Conservation (phyloP, 345 rosid species). For the Adansonia digitata region DNA sequence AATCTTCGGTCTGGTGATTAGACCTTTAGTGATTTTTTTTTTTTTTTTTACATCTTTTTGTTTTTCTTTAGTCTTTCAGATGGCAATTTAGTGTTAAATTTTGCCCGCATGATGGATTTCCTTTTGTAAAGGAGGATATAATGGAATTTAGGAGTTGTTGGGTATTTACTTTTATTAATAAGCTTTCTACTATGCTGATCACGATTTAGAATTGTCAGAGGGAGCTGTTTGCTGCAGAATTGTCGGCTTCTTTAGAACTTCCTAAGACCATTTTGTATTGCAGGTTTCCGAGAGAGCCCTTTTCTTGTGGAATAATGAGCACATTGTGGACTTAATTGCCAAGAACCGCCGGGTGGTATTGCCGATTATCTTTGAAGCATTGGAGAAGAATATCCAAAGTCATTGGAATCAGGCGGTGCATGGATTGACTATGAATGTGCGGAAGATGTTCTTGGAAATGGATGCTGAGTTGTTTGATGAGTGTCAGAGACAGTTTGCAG, state of each 20-base stretch:
- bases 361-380: constrained; percentile 64
- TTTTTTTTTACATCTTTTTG: not conserved
- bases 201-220: not conserved
- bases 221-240: not conserved
- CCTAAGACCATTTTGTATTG: constrained; percentile 19
- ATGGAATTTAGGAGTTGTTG: not conserved
- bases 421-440: constrained; percentile 65
- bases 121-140: not conserved
- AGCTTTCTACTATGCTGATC: not conserved
- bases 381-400: constrained; percentile 66
- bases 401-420: constrained; percentile 94
- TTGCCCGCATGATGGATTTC: not conserved
- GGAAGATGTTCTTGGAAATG: constrained; percentile 87
- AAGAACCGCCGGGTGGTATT: constrained; percentile 60
- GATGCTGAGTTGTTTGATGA: constrained; percentile 71
- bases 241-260: not conserved
- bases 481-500: constrained; percentile 57
- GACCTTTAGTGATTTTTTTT: not conserved
- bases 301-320: constrained; percentile 93
- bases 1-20: not conserved
- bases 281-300: constrained; percentile 91
- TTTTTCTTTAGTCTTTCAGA: not conserved
- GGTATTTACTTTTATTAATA: not conserved
- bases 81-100: not conserved
- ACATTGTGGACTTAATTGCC: constrained; percentile 66